Conservation (phyloP, 345 rosid genomes). For the Fremontodendron californicum region DNA sequence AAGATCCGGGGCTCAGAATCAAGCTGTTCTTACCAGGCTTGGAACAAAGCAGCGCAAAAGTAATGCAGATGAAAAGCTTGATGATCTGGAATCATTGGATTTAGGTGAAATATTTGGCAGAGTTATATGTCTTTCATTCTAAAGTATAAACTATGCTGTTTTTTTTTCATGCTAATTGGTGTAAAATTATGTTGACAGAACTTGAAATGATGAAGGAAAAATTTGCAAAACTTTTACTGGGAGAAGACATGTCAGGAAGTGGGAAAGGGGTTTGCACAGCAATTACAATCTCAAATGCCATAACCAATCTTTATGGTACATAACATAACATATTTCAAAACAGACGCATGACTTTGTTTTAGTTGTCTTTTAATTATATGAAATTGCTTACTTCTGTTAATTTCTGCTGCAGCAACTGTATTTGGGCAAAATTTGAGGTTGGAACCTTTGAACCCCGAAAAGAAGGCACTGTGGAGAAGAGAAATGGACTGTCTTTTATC, state of each 20-base stretch:
- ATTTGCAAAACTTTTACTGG: conserved; percentile 82
- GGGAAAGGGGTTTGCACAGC: conserved; percentile 97
- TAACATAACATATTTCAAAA: not conserved
- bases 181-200: conserved; percentile 32
- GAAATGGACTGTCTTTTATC: conserved; percentile 90
- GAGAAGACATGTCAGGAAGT: conserved; percentile 97
- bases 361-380: not conserved
- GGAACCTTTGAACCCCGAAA: conserved; percentile 79
- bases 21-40: conserved; percentile 22
- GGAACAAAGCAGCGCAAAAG: conserved; percentile 34
- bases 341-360: not conserved
- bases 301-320: conserved; percentile 91
- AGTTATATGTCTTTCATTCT: not conserved
- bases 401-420: conserved; percentile 62
- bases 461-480: conserved; percentile 79
- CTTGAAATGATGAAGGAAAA: conserved; percentile 88
- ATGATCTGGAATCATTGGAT: conserved; percentile 44
- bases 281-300: conserved; percentile 79
- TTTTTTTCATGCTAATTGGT: not conserved
- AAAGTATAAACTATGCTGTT: not conserved
- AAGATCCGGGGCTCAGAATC: conserved; percentile 29
- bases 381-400: not conserved
- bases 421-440: conserved; percentile 84
- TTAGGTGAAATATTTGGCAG: conserved; percentile 39
- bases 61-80: conserved; percentile 31